These are phyloP conservation scores for Hypomyces rosellus DNA, from an alignment of 2,329 filamentous ascomycete genomes.

Conservation along the genomic window DNA sequence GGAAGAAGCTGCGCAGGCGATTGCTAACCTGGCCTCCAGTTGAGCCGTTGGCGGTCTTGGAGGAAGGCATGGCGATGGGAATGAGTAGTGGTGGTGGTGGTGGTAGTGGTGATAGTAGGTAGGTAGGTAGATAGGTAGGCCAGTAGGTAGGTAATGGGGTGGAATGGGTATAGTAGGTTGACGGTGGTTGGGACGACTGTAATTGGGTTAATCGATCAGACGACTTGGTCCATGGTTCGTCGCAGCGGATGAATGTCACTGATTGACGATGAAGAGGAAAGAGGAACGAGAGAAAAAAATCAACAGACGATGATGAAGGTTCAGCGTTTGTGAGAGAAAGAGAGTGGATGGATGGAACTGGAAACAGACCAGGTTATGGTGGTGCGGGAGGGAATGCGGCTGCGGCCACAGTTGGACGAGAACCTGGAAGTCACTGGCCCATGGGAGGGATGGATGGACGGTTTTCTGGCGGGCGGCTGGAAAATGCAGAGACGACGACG, in stretches of 20 bases:
- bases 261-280: not conserved
- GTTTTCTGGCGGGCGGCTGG: constrained; percentile 1
- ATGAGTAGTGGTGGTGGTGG: not conserved
- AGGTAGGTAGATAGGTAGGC: not conserved
- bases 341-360: constrained; percentile 3
- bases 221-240: constrained; percentile 34
- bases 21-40: constrained; percentile 56
- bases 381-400: constrained; percentile 9
- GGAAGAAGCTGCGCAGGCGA: constrained; percentile 65
- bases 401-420: not conserved
- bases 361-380: constrained; percentile 8
- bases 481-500: constrained; percentile 1
- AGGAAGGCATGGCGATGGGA: constrained; percentile 40
- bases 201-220: constrained; percentile 21
- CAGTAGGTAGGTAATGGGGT: not conserved
- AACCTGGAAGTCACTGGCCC: constrained; percentile 14
- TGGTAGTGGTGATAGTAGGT: not conserved
- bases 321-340: too few relatives aligned
- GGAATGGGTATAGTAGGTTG: not conserved
- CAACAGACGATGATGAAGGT: constrained; percentile 5
- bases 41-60: constrained; percentile 45
- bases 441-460: too few relatives aligned
- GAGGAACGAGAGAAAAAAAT: not conserved
- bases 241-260: constrained; percentile 8
- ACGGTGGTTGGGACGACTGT: not conserved